Percentiles rank a stretch among this genome's conserved stretches.
These are phyloP conservation scores for Discostella stelligeroides DNA, from an alignment of 108 stramenopile genomes.

Conservation along the genomic window DNA sequence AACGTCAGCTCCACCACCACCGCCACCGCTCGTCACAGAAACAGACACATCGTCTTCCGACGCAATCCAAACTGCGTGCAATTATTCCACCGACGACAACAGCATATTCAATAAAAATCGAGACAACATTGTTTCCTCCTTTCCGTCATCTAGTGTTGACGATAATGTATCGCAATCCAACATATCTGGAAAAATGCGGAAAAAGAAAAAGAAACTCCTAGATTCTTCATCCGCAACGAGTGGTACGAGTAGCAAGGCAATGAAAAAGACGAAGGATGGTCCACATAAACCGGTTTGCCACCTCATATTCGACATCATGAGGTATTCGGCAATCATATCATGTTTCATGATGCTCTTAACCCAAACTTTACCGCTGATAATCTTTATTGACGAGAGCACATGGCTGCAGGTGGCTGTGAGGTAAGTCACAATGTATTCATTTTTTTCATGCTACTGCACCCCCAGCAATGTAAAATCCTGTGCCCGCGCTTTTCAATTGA, in stretches of 20 bases:
- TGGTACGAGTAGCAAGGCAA: constrained; percentile 9
- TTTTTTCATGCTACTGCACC: neutral
- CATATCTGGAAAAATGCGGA: constrained; percentile 3
- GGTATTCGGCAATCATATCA: constrained; percentile 27
- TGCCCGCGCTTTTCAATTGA: no score
- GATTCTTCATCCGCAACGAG: constrained; percentile 2
- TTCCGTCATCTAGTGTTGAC: neutral
- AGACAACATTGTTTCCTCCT: neutral
- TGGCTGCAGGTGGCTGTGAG: constrained; percentile 37
- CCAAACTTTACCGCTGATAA: constrained; percentile 35
- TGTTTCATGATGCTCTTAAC: constrained; percentile 37
- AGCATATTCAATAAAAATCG: neutral
- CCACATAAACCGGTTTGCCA: constrained; percentile 27
- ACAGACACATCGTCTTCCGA: constrained; percentile 2
- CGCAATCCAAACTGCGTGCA: neutral
- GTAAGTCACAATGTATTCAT: constrained; percentile 5
- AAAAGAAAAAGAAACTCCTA: constrained; percentile 13
- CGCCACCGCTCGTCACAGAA: neutral
- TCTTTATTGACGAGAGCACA: constrained; percentile 19
- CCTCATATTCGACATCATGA: constrained; percentile 26
- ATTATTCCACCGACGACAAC: neutral
- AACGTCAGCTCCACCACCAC: constrained; percentile 8
- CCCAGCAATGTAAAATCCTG: no score
- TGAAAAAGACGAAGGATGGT: constrained; percentile 23
- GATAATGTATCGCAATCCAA: constrained; percentile 3